phyloP scores from a whole-genome alignment of 2,329 filamentous ascomycete species.

The Sarocladium strictum region DNA sequence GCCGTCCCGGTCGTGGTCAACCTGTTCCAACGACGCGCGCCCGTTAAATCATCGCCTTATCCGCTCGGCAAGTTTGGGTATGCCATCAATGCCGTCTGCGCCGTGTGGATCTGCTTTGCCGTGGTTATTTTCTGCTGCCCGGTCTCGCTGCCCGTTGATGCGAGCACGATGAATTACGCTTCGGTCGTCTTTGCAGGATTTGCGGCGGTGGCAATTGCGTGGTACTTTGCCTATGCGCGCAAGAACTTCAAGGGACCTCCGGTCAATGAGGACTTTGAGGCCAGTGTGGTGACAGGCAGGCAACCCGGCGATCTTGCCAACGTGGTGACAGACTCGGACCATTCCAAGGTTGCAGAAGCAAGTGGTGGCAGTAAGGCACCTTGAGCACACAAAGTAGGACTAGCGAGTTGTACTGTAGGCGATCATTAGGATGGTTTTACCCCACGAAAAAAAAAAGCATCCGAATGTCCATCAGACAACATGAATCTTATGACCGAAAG shows the following conservation, averaged over 20 bases:
- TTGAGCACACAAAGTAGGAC: not conserved
- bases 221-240: slow-evolving; percentile 58
- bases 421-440: too few species aligned
- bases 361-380: too few species aligned
- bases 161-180: slow-evolving; percentile 60
- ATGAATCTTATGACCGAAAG: not conserved
- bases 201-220: slow-evolving; percentile 50
- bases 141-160: slow-evolving; percentile 49
- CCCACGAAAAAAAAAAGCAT: not conserved
- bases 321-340: not conserved
- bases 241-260: slow-evolving; percentile 59
- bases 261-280: slow-evolving; percentile 4
- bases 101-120: slow-evolving; percentile 66
- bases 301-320: not conserved
- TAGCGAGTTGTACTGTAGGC: too few species aligned
- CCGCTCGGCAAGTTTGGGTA: slow-evolving; percentile 65
- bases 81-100: slow-evolving; percentile 59
- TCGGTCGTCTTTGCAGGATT: slow-evolving; percentile 61
- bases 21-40: slow-evolving; percentile 58
- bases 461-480: not conserved
- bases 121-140: slow-evolving; percentile 75
- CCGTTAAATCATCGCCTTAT: slow-evolving; percentile 60
- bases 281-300: not conserved
- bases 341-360: slow-evolving; percentile 3
- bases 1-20: slow-evolving; percentile 70